These are phyloP conservation scores for Chimonanthus salicifolius DNA, from an alignment of 164 flowering plant species.

Conservation along the genomic window DNA sequence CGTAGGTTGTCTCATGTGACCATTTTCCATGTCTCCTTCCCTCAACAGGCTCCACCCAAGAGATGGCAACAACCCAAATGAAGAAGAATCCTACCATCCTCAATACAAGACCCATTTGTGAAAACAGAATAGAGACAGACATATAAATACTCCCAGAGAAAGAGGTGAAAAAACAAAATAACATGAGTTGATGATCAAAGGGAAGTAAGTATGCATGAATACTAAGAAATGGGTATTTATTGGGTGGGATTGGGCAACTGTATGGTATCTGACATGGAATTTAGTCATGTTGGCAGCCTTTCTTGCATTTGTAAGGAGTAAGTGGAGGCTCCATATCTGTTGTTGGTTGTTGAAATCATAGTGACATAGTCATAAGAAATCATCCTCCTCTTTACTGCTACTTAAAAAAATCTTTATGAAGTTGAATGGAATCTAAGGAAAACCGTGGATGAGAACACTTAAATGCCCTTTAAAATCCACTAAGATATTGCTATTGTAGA, in stretches of 20 bases:
- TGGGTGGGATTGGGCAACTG: slow-evolving; percentile 10
- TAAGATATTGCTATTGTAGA: no score
- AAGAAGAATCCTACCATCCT: slow-evolving; percentile 11
- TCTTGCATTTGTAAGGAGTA: slow-evolving; percentile 14
- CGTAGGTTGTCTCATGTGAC: background rate
- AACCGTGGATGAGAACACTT: no score
- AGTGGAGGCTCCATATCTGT: slow-evolving; percentile 37
- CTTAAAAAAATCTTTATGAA: background rate
- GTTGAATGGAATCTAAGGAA: no score
- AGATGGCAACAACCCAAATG: slow-evolving; percentile 17
- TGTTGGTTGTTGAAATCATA: slow-evolving; percentile 34
- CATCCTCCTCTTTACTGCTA: background rate
- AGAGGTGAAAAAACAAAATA: background rate
- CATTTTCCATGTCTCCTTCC: slow-evolving; percentile 18
- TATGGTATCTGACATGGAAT: slow-evolving; percentile 40
- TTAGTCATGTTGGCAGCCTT: slow-evolving; percentile 16
- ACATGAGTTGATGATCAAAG: slow-evolving; percentile 5
- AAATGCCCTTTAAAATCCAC: no score
- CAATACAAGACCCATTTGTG: background rate
- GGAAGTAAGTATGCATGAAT: no score
- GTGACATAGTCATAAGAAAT: slow-evolving; percentile 3
- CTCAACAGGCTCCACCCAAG: slow-evolving; percentile 21
- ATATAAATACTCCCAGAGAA: background rate
- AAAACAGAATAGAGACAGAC: background rate
- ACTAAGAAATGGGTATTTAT: slow-evolving; percentile 1